Percentiles rank a stretch among this genome's conserved stretches.
Conservation (phyloP, 106 monocot species). For the Dendrobium nobile region DNA sequence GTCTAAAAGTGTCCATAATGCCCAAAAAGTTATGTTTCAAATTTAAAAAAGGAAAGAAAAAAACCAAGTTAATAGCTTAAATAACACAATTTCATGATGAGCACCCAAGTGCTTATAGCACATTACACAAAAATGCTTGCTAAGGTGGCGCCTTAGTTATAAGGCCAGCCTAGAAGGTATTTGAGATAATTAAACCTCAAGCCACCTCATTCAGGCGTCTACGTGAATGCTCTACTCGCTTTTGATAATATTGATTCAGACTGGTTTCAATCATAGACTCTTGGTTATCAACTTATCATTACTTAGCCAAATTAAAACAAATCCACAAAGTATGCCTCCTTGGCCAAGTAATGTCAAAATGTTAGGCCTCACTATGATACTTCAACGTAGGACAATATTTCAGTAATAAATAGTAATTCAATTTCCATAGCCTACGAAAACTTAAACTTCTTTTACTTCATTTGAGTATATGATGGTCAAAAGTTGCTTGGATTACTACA, state of each 20-base stretch:
- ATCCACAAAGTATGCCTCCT: not conserved
- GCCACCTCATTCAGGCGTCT: not conserved
- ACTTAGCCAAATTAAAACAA: not conserved
- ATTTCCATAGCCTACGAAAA: not conserved
- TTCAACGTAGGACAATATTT: not conserved
- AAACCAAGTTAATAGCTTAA: no score
- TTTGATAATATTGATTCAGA: not conserved
- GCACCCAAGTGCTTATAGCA: not conserved
- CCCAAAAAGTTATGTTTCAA: not conserved
- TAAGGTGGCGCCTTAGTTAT: not conserved
- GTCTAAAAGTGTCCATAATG: not conserved
- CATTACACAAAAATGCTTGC: not conserved
- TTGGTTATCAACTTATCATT: not conserved
- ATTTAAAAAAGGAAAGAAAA: no score
- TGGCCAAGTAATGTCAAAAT: not conserved
- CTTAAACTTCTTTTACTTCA: not conserved
- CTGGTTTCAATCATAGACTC: not conserved
- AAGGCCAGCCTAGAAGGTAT: not conserved
- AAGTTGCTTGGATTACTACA: not conserved
- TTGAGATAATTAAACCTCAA: not conserved
- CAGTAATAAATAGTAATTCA: no score
- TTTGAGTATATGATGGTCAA: not conserved
- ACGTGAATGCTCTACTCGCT: not conserved
- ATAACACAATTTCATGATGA: not conserved
- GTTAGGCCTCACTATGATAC: not conserved